phyloP scores from a whole-genome alignment of 768 basidiomycete genomes.

The Mycena epipterygia region DNA sequence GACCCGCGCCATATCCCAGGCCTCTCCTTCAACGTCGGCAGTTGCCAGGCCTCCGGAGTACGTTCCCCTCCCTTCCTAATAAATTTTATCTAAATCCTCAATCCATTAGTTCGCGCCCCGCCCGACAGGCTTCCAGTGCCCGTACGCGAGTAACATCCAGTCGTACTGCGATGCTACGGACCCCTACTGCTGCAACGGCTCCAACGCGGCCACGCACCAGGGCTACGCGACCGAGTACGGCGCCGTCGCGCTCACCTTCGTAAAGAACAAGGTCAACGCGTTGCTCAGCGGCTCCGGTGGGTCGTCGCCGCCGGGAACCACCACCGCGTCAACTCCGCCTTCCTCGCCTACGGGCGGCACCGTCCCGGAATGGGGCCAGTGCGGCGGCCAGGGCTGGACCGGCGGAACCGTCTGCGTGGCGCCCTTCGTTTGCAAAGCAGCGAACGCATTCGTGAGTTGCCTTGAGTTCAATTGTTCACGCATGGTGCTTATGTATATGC shows the following conservation, averaged over 20 bases:
- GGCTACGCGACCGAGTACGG: slow-evolving; percentile 50
- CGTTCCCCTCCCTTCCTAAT: slow-evolving; percentile 16
- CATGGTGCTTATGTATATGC: not conserved
- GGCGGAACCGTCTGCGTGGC: slow-evolving; percentile 14
- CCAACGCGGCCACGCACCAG: slow-evolving; percentile 47
- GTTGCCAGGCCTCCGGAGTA: slow-evolving; percentile 48
- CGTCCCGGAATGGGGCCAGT: slow-evolving; percentile 9
- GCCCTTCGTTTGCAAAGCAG: slow-evolving; percentile 21
- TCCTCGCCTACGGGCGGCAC: not conserved
- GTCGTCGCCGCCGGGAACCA: slow-evolving; percentile 17
- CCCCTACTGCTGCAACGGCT: slow-evolving; percentile 52
- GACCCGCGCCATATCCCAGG: slow-evolving; percentile 49
- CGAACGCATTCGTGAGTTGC: slow-evolving; percentile 21
- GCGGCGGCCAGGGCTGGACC: slow-evolving; percentile 7
- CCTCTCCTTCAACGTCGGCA: slow-evolving; percentile 50
- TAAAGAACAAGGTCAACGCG: slow-evolving; percentile 45
- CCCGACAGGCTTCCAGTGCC: slow-evolving; percentile 49
- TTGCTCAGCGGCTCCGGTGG: slow-evolving; percentile 37
- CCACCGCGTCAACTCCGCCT: not conserved
- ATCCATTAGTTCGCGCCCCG: slow-evolving; percentile 48
- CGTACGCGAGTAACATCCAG: slow-evolving; percentile 45
- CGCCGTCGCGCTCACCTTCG: slow-evolving; percentile 45
- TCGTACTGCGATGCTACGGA: slow-evolving; percentile 51
- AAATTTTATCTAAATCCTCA: not conserved
- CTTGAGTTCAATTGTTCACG: not conserved